A percentile compares a stretch with the other conserved stretches of the same genome.
phyloP scores from a whole-genome alignment of 2,329 filamentous ascomycete genomes.

The Neofusicoccum cordaticola region DNA sequence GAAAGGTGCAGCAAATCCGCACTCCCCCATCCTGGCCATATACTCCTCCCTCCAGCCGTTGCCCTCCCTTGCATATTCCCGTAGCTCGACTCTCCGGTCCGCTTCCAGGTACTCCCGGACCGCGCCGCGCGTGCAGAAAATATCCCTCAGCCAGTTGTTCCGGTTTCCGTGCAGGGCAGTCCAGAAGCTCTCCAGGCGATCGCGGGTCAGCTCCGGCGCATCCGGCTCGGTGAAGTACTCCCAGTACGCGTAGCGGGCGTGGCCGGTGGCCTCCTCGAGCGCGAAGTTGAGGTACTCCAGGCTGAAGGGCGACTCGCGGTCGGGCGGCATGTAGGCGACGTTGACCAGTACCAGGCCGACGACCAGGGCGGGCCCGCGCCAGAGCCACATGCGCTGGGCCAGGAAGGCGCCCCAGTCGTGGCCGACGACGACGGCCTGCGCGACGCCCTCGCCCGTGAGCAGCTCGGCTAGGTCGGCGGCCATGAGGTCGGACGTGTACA shows the following conservation, averaged over 20 bases:
- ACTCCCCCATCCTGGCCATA: constrained; percentile 33
- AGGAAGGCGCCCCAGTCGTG: constrained; percentile 51
- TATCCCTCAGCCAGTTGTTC: constrained; percentile 32
- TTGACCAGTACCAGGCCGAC: constrained; percentile 44
- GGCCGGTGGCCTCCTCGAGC: constrained; percentile 37
- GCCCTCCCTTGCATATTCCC: constrained; percentile 33
- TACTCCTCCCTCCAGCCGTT: constrained; percentile 32
- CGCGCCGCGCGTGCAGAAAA: constrained; percentile 38
- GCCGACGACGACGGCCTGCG: constrained; percentile 41
- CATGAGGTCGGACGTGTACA: constrained; percentile 18
- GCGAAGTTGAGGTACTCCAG: constrained; percentile 35
- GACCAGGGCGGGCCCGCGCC: constrained; percentile 38
- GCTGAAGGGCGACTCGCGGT: constrained; percentile 32
- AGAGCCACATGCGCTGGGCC: constrained; percentile 43
- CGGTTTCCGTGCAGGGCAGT: constrained; percentile 33
- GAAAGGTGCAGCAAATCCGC: constrained; percentile 36
- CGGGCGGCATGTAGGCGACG: constrained; percentile 42
- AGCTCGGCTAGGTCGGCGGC: constrained; percentile 17
- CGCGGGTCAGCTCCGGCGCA: constrained; percentile 36
- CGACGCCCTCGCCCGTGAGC: constrained; percentile 24
- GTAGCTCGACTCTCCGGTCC: constrained; percentile 22
- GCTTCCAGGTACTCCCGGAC: constrained; percentile 30
- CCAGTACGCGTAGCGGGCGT: constrained; percentile 45
- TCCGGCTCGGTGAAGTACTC: constrained; percentile 44
- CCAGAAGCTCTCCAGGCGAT: constrained; percentile 41